A percentile compares a stretch with the other conserved stretches of the same genome.
These are phyloP conservation scores for Herpetospermum pedunculosum DNA, from an alignment of 306 rosid species.

Conservation along the genomic window DNA sequence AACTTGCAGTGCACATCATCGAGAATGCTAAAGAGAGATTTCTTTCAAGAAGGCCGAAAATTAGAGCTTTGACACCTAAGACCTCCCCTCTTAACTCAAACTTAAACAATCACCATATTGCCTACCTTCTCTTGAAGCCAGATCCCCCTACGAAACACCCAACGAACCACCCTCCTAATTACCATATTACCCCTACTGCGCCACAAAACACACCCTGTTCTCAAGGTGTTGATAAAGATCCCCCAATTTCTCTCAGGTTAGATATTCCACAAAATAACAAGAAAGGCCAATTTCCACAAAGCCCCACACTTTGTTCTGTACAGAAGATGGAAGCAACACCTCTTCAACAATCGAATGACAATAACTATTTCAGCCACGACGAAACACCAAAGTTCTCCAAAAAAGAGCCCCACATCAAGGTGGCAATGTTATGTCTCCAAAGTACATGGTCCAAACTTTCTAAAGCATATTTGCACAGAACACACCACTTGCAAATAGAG, in stretches of 20 bases:
- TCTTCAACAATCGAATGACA: not conserved
- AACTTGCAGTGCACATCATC: not conserved
- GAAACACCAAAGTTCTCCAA: not conserved
- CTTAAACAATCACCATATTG: not conserved
- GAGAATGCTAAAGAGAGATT: not conserved
- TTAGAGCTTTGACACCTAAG: not conserved
- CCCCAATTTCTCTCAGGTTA: not conserved
- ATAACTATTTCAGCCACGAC: not conserved
- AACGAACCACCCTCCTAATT: not conserved
- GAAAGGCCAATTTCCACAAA: not conserved
- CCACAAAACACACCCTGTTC: not conserved
- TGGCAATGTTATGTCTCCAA: not conserved
- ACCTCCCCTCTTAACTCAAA: not conserved
- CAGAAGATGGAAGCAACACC: not conserved
- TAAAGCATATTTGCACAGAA: not conserved
- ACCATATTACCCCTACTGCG: not conserved
- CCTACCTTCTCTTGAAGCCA: not conserved
- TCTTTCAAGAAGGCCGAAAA: not conserved
- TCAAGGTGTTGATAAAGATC: not conserved
- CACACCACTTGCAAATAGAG: too few relatives aligned
- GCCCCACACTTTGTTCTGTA: not conserved
- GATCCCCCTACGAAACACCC: not conserved
- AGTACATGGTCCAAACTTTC: not conserved
- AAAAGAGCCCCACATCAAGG: not conserved
- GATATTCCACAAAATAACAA: not conserved